Percentiles rank a stretch among this genome's conserved stretches.
Conservation (phyloP, 257 asterid species). For the Lycium barbarum region DNA sequence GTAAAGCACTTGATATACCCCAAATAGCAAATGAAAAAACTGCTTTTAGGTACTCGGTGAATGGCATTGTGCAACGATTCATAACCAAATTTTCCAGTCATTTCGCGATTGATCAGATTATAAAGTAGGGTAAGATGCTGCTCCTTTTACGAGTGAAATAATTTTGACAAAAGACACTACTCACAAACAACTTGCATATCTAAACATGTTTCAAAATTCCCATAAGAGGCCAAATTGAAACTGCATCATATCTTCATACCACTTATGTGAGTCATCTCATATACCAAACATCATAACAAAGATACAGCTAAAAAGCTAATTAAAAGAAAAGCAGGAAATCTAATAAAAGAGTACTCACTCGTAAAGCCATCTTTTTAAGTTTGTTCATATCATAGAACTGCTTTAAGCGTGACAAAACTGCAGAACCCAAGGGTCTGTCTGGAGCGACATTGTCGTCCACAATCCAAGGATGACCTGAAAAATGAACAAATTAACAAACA, state of each 20-base stretch:
- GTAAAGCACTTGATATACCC: not conserved
- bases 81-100: not conserved
- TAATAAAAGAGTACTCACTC: constrained; percentile 48
- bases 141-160: not conserved
- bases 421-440: constrained; percentile 92
- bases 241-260: not conserved
- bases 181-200: constrained; percentile 4
- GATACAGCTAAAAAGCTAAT: not conserved
- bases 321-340: not conserved
- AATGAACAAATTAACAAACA: constrained; percentile 20
- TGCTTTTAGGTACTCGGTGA: constrained; percentile 8
- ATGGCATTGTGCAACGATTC: not conserved
- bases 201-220: not conserved
- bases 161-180: not conserved
- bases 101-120: not conserved
- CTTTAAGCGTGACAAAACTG: constrained; percentile 80
- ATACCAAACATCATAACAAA: not conserved
- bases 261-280: constrained; percentile 1
- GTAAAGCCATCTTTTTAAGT: constrained; percentile 96
- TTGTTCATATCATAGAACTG: constrained; percentile 97
- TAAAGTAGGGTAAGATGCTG: not conserved
- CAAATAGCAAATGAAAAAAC: not conserved
- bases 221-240: constrained; percentile 19
- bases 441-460: constrained; percentile 94
- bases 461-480: constrained; percentile 93